Conservation (phyloP, 2,329 filamentous ascomycete species). For the Cercospora brassicicola region DNA sequence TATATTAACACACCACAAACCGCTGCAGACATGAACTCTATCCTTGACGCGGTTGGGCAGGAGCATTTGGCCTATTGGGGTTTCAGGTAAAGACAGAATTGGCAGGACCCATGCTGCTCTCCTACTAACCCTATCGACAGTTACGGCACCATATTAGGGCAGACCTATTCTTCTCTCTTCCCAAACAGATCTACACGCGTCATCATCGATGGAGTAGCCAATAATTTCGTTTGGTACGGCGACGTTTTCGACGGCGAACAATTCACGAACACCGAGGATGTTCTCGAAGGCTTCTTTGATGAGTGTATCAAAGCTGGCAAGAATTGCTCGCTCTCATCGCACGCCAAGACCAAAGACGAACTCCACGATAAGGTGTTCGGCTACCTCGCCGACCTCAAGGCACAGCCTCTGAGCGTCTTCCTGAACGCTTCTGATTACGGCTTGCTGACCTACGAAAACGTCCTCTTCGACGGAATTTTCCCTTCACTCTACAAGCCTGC, state of each 20-base stretch:
- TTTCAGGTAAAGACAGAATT: conserved; percentile 25
- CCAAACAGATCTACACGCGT: conserved; percentile 47
- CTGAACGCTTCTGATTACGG: conserved; percentile 27
- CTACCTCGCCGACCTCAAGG: conserved; percentile 21
- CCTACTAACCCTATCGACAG: conserved; percentile 23
- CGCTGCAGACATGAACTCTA: conserved; percentile 31
- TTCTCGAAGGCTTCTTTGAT: conserved; percentile 56
- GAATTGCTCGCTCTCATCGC: conserved; percentile 24
- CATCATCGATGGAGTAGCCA: conserved; percentile 47
- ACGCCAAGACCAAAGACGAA: conserved; percentile 19
- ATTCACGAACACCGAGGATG: conserved; percentile 57
- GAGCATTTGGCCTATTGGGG: conserved; percentile 44
- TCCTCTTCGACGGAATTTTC: conserved; percentile 27
- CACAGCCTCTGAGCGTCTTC: conserved; percentile 28
- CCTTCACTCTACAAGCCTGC: conserved; percentile 26
- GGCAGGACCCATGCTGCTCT: too few relatives aligned
- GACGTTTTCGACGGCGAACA: conserved; percentile 50
- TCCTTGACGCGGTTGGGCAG: conserved; percentile 28
- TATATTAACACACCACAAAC: conserved; percentile 31
- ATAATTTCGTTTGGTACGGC: conserved; percentile 50
- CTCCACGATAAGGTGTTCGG: conserved; percentile 24
- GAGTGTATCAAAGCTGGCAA: conserved; percentile 55
- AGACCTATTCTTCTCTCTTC: conserved; percentile 50
- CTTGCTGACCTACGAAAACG: conserved; percentile 16
- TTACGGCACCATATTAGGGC: conserved; percentile 50